Evolutionary conservation across 768 basidiomycete species (phyloP).

Genomic region (Mycena vulgaris): DNA sequence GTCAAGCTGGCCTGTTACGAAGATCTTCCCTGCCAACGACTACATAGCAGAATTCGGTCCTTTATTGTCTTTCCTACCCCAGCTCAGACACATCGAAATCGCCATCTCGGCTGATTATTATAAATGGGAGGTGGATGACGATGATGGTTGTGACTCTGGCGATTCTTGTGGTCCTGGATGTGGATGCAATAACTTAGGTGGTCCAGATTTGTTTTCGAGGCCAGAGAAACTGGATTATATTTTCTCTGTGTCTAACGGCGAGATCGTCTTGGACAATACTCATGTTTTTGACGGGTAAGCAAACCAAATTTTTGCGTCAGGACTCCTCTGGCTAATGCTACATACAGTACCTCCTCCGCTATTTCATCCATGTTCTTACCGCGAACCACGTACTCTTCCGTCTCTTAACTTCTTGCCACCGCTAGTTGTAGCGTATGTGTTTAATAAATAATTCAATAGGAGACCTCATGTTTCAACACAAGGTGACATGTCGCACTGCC

Average conservation of each 20-base stretch:
- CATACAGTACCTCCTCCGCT: no score
- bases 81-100: neutral
- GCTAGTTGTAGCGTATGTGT: no score
- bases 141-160: neutral
- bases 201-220: neutral
- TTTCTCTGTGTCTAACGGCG: neutral
- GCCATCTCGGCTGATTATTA: slow-evolving; percentile 6
- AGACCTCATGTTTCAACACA: no score
- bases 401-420: no score
- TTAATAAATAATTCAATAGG: no score
- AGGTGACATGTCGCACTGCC: no score
- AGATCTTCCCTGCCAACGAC: neutral
- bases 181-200: neutral
- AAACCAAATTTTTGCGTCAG: no score
- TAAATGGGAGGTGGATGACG: no score
- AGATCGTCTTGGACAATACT: neutral
- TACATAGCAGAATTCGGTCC: slow-evolving; percentile 1
- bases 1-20: neutral
- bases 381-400: no score
- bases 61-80: slow-evolving; percentile 2
- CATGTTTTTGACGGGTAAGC: neutral
- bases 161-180: neutral
- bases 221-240: neutral
- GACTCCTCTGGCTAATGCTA: no score
- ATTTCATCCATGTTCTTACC: no score